Percentiles rank a stretch among this genome's conserved stretches.
These are phyloP conservation scores for Davidsoniella australis DNA, from an alignment of 2,329 filamentous ascomycete genomes.

Conservation along the genomic window DNA sequence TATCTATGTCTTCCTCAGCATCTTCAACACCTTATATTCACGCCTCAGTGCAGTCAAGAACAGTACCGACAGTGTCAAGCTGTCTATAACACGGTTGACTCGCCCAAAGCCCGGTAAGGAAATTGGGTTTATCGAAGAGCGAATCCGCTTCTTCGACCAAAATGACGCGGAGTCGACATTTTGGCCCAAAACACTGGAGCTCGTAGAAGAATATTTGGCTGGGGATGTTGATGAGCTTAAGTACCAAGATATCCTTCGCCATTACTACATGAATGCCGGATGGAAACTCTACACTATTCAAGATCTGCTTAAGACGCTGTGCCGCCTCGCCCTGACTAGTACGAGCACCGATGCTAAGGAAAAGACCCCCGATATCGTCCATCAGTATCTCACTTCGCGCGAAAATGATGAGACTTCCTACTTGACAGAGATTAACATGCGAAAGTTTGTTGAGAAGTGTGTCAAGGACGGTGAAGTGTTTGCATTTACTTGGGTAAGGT, in stretches of 20 bases:
- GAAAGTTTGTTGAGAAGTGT: slow-evolving; percentile 82
- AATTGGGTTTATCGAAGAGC: slow-evolving; percentile 67
- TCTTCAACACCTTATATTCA: slow-evolving; percentile 81
- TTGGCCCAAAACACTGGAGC: slow-evolving; percentile 68
- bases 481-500: slow-evolving; percentile 73
- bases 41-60: slow-evolving; percentile 72
- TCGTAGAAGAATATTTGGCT: slow-evolving; percentile 74
- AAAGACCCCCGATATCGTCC: slow-evolving; percentile 79
- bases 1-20: slow-evolving; percentile 86
- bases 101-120: slow-evolving; percentile 65
- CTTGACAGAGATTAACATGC: slow-evolving; percentile 73
- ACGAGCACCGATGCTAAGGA: slow-evolving; percentile 79
- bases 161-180: slow-evolving; percentile 43
- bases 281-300: slow-evolving; percentile 92
- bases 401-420: slow-evolving; percentile 74
- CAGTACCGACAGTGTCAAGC: slow-evolving; percentile 53
- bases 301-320: slow-evolving; percentile 67
- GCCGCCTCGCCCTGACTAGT: slow-evolving; percentile 66
- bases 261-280: slow-evolving; percentile 78
- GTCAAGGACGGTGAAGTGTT: slow-evolving; percentile 89
- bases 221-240: slow-evolving; percentile 66
- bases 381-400: slow-evolving; percentile 69
- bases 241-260: slow-evolving; percentile 78
- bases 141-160: slow-evolving; percentile 52
- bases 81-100: slow-evolving; percentile 57